phyloP scores from a whole-genome alignment of 2,329 filamentous ascomycete genomes.

The Rhinocladiella similis region DNA sequence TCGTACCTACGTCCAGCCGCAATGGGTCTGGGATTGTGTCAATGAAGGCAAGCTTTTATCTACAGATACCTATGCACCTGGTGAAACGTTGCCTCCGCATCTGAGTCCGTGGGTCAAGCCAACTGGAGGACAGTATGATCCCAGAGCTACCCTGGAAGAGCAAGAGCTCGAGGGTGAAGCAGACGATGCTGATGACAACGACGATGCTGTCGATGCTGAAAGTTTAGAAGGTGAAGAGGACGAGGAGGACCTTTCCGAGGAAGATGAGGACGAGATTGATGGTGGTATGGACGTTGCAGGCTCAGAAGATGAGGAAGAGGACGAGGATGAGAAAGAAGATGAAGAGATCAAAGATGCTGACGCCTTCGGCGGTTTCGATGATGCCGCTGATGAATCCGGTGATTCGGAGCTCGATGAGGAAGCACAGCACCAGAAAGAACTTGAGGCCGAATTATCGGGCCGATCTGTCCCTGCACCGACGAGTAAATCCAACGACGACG shows the following conservation, averaged over 20 bases:
- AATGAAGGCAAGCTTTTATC: constrained; percentile 88
- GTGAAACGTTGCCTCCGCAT: constrained; percentile 87
- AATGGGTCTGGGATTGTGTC: constrained; percentile 97
- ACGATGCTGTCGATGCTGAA: constrained; percentile 43
- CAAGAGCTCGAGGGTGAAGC: constrained; percentile 88
- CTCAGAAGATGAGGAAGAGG: constrained; percentile 21
- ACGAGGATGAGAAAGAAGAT: constrained; percentile 41
- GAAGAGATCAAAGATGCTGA: constrained; percentile 46
- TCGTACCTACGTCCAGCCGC: constrained; percentile 88
- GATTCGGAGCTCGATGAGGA: constrained; percentile 60
- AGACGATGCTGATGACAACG: constrained; percentile 56
- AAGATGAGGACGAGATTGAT: constrained; percentile 39
- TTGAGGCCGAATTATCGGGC: constrained; percentile 88
- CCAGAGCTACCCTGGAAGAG: constrained; percentile 78
- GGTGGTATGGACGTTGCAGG: background rate
- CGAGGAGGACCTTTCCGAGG: constrained; percentile 48
- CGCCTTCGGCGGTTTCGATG: constrained; percentile 55
- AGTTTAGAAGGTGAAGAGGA: constrained; percentile 34
- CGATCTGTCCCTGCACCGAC: constrained; percentile 47
- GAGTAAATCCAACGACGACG: constrained; percentile 52
- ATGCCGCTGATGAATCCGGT: constrained; percentile 50
- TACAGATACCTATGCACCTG: constrained; percentile 85
- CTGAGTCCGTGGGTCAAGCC: constrained; percentile 93
- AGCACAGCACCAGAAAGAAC: constrained; percentile 77
- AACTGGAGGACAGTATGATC: constrained; percentile 86